phyloP scores from a whole-genome alignment of 495 filamentous ascomycete species.

The Trichoderma gamsii region DNA sequence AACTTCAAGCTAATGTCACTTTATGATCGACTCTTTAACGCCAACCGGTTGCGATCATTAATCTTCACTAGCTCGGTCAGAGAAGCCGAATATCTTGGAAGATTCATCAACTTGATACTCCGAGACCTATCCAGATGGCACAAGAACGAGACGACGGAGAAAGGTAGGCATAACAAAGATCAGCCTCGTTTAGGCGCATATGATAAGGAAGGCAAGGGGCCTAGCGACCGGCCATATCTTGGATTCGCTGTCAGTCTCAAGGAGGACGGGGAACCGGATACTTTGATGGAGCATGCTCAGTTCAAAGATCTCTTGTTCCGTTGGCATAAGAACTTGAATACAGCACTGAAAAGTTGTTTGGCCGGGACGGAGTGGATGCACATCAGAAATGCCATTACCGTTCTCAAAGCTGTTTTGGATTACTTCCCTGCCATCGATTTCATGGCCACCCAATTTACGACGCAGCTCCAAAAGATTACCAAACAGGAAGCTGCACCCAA shows the following conservation, averaged over 20 bases:
- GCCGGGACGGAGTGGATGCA: conserved; percentile 89
- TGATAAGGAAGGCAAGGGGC: conserved; percentile 32
- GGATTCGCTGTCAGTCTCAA: conserved; percentile 58
- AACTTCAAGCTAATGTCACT: conserved; percentile 84
- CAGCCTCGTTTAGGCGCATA: conserved; percentile 48
- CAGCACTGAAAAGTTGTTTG: conserved; percentile 71
- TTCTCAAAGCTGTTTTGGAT: conserved; percentile 73
- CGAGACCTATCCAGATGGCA: conserved; percentile 80
- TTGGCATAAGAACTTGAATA: conserved; percentile 78
- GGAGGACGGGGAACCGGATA: conserved; percentile 57
- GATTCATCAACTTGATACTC: conserved; percentile 76
- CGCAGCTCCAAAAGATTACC: conserved; percentile 64
- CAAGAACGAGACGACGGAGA: conserved; percentile 25
- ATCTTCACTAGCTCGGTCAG: conserved; percentile 83
- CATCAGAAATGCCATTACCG: conserved; percentile 87
- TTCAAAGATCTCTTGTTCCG: conserved; percentile 79
- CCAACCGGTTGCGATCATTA: conserved; percentile 68
- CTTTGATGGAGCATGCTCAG: conserved; percentile 73
- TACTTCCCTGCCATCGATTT: conserved; percentile 85
- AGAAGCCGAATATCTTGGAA: conserved; percentile 85
- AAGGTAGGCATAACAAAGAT: conserved; percentile 30
- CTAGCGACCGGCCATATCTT: conserved; percentile 26
- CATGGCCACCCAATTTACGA: conserved; percentile 68
- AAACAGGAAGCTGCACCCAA: conserved; percentile 57
- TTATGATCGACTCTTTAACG: conserved; percentile 75